Base-by-base conservation (phyloP, 352 stramenopile species). In the Phytophthora sojae region DNA sequence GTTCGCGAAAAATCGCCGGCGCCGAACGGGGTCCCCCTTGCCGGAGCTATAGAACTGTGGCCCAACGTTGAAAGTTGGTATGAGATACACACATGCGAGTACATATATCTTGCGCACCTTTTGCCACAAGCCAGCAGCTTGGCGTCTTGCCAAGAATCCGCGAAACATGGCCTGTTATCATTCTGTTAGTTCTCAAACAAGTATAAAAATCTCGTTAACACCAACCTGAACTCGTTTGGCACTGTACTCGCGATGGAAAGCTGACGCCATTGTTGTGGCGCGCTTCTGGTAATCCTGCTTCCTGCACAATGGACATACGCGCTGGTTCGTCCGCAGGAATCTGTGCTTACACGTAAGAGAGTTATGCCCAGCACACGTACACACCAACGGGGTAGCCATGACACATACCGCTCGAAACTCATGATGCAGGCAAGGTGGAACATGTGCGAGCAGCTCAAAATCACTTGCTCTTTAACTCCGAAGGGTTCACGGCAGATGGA, bases 361-460 rank as follows among this genome's bases (percentile, higher is more conserved):
- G 39, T 49, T 23, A 49, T 15, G 7, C 6, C 15, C 14, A 49
- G 19, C 39, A 9, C 17, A 0, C 39, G 15, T 19, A 49, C 15
- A 21, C 7, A 49, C 9, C 39, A 11, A 49, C 39, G 39, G n/a
- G 6, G n/a, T 49, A 29, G 45, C 19, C 11, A 9, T 52, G 14
- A 15, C 9, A 26, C 44, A 2, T 39, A 87, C 85, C 87, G 72
- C 75, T 96, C 90, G 49, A 96, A 96, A 57, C 87, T 95, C 15
- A 85, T 74, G 54, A 96, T 84, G 64, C 90, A 96, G 23, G 81
- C 74, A 5, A 91, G 73, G 62, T 96, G 90, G 60, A 96, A 96
- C 57, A 95, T 86, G 77, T 96, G 89, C n/a, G 85, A 92, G 67
- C 90, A 96, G 65, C 85, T 95, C 29, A 96, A 69, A 25, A 96